Evolutionary conservation across 805 yeast species (phyloP).

Genomic region (Suhomyces sp.): DNA sequence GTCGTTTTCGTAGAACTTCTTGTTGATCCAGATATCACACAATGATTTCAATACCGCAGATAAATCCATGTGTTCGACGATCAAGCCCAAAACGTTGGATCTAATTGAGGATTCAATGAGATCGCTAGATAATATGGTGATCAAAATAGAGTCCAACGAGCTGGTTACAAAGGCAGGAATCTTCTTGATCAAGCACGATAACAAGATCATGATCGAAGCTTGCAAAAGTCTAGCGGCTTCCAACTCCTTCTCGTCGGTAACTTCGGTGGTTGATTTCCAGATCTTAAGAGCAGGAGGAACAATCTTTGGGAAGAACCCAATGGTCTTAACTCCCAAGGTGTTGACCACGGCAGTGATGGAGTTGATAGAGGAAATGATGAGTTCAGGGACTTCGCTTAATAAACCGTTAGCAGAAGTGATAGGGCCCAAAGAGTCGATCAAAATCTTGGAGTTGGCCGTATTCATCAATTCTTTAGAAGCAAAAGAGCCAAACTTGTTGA

Average conservation of each 20-base stretch:
- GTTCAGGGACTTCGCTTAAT: conserved; percentile 52
- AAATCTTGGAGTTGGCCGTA: conserved; percentile 43
- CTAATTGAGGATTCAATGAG: conserved; percentile 59
- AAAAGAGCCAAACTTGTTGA: conserved; percentile 54
- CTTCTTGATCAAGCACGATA: conserved; percentile 72
- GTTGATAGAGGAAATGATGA: conserved; percentile 69
- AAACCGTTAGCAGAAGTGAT: conserved; percentile 53
- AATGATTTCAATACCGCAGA: conserved; percentile 60
- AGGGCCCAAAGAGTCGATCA: conserved; percentile 48
- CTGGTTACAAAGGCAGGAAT: conserved; percentile 83
- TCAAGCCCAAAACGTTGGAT: conserved; percentile 56
- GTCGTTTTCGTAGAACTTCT: conserved; percentile 32
- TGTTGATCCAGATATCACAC: conserved; percentile 56
- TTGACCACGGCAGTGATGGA: conserved; percentile 68
- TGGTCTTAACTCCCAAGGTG: conserved; percentile 78
- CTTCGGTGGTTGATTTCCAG: conserved; percentile 40
- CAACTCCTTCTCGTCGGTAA: conserved; percentile 13
- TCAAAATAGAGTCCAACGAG: conserved; percentile 59
- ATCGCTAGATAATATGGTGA: conserved; percentile 54
- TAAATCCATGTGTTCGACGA: conserved; percentile 66
- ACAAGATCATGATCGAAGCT: conserved; percentile 64
- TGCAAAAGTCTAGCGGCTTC: conserved; percentile 47
- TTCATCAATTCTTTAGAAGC: conserved; percentile 22
- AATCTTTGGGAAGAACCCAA: conserved; percentile 81
- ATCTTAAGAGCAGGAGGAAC: conserved; percentile 69